A percentile compares a stretch with the other conserved stretches of the same genome.
Conservation (phyloP, 331 rosid genomes). For the Phaseolus coccineus region DNA sequence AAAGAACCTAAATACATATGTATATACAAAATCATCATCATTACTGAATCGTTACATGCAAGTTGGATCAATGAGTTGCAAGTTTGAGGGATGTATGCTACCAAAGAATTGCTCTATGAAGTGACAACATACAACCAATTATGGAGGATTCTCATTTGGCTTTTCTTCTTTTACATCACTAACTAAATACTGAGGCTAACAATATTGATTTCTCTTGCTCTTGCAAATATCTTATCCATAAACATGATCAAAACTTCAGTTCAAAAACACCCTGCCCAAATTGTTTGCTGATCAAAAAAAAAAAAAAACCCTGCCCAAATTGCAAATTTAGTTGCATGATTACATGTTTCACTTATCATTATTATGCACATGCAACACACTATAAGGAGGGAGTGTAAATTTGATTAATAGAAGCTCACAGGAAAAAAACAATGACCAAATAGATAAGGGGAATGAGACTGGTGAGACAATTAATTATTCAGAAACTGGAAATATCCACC, state of each 20-base stretch:
- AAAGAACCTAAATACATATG: constrained; percentile 71
- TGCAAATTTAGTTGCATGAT: no score
- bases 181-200: neutral
- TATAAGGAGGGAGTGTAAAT: neutral
- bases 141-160: neutral
- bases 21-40: constrained; percentile 18
- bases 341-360: constrained; percentile 12
- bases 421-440: neutral
- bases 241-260: neutral
- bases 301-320: no score
- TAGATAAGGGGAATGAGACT: neutral
- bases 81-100: constrained; percentile 17
- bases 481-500: neutral
- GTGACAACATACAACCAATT: neutral
- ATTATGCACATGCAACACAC: neutral
- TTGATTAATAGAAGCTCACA: neutral
- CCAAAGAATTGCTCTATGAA: neutral
- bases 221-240: neutral
- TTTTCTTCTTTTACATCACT: neutral
- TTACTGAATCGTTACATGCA: neutral
- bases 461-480: neutral
- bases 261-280: neutral
- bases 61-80: constrained; percentile 22
- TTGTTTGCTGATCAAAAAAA: no score
- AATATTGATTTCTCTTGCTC: constrained; percentile 18